phyloP scores from a whole-genome alignment of 2,329 filamentous ascomycete species.

The Boeremia exigua region DNA sequence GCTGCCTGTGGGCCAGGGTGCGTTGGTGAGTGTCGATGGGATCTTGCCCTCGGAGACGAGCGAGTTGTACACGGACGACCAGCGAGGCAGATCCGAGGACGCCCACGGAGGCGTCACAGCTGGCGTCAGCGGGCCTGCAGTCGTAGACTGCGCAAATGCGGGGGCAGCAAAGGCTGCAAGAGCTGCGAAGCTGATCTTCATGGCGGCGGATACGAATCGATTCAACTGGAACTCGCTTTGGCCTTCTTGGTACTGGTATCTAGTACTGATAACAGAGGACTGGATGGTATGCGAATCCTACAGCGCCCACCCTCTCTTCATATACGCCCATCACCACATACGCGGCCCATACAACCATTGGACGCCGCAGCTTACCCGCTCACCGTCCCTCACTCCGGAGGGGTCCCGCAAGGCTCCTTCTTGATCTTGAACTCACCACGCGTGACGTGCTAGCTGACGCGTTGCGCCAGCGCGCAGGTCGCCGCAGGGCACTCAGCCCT shows the following conservation, averaged over 20 bases:
- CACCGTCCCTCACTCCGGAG: slow-evolving; percentile 17
- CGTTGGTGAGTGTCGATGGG: slow-evolving; percentile 33
- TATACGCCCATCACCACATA: slow-evolving; percentile 10
- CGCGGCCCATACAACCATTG: slow-evolving; percentile 14
- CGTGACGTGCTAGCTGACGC: slow-evolving; percentile 18
- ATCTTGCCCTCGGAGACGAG: slow-evolving; percentile 33
- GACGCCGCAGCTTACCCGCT: slow-evolving; percentile 8
- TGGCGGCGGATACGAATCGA: neutral
- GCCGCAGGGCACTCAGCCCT: slow-evolving; percentile 12
- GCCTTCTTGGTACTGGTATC: no score
- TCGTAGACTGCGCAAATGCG: slow-evolving; percentile 5
- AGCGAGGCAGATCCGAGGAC: slow-evolving; percentile 25
- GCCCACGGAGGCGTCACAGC: slow-evolving; percentile 29
- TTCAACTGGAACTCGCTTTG: no score
- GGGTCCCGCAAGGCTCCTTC: slow-evolving; percentile 19
- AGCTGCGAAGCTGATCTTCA: slow-evolving; percentile 13
- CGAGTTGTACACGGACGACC: slow-evolving; percentile 37
- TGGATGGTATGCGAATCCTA: neutral
- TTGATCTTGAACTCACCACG: neutral
- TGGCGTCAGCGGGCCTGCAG: neutral
- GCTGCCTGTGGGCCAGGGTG: slow-evolving; percentile 31
- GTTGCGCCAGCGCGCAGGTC: slow-evolving; percentile 1
- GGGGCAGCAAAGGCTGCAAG: slow-evolving; percentile 6
- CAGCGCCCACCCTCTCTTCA: slow-evolving; percentile 6
- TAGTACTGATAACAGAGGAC: no score